A percentile compares a stretch with the other conserved stretches of the same genome.
These are phyloP conservation scores for Blepharisma japonicum DNA, from an alignment of 73 alveolate genomes.

Conservation along the genomic window DNA sequence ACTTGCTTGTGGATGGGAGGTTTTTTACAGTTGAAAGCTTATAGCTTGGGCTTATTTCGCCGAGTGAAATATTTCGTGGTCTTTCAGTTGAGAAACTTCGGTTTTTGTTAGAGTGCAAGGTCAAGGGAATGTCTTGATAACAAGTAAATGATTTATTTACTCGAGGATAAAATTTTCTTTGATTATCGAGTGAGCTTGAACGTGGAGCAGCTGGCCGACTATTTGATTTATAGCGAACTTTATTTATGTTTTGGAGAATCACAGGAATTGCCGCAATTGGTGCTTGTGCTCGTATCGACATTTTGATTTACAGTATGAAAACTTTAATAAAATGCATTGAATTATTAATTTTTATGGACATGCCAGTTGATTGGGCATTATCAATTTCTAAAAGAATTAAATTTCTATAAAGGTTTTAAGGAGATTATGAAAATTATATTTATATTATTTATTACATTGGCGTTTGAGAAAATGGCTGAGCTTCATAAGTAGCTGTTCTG, in stretches of 20 bases:
- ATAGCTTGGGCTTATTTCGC: background rate
- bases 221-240: constrained; percentile 1
- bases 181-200: background rate
- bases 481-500: too few relatives aligned
- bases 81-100: constrained; percentile 9
- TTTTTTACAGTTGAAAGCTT: constrained; percentile 8
- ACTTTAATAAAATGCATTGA: too few relatives aligned
- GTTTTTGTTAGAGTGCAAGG: background rate
- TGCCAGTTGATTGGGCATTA: too few relatives aligned
- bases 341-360: too few relatives aligned
- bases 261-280: too few relatives aligned
- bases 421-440: too few relatives aligned
- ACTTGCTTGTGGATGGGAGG: constrained; percentile 9
- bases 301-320: too few relatives aligned
- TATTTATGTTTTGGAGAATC: background rate
- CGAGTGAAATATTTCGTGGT: background rate
- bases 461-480: too few relatives aligned
- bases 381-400: too few relatives aligned
- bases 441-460: too few relatives aligned
- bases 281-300: too few relatives aligned
- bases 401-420: too few relatives aligned
- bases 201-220: background rate
- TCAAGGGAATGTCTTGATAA: constrained; percentile 7
- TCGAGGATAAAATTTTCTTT: constrained; percentile 17
- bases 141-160: constrained; percentile 23